A percentile compares a stretch with the other conserved stretches of the same genome.
Conservation (phyloP, 1,284 basidiomycete species). For the Mycena sp. region DNA sequence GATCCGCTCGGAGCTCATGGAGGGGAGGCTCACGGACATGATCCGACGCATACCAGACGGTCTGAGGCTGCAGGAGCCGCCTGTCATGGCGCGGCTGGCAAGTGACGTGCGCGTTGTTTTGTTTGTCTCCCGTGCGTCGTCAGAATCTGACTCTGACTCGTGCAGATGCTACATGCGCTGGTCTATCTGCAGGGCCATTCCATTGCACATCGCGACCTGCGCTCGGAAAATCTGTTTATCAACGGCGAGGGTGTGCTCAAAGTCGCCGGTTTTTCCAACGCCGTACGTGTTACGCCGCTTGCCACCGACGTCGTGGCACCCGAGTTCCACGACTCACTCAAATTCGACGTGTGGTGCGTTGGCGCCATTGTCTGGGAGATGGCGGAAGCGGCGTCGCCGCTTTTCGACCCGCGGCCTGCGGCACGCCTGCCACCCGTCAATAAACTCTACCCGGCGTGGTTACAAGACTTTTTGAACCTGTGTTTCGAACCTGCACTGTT, state of each 20-base stretch:
- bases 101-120: slow-evolving; percentile 65
- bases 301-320: slow-evolving; percentile 71
- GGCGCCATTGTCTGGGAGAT: slow-evolving; percentile 87
- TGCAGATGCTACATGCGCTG: slow-evolving; percentile 71
- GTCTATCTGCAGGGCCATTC: slow-evolving; percentile 69
- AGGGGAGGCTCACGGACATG: slow-evolving; percentile 83
- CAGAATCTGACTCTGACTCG: slow-evolving; percentile 15
- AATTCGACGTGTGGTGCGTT: slow-evolving; percentile 84
- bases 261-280: slow-evolving; percentile 81
- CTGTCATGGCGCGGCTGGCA: slow-evolving; percentile 74
- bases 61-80: slow-evolving; percentile 66
- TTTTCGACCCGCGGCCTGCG: slow-evolving; percentile 65
- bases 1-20: slow-evolving; percentile 89
- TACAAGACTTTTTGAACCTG: slow-evolving; percentile 77
- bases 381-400: slow-evolving; percentile 79
- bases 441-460: slow-evolving; percentile 71
- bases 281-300: slow-evolving; percentile 66
- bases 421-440: slow-evolving; percentile 73
- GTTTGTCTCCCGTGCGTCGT: slow-evolving; percentile 25
- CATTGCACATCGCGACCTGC: slow-evolving; percentile 82
- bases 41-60: slow-evolving; percentile 70
- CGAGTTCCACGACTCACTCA: slow-evolving; percentile 77
- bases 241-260: slow-evolving; percentile 76
- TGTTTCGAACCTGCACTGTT: slow-evolving; percentile 70
- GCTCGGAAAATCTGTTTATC: slow-evolving; percentile 82